Base-by-base conservation (phyloP, 371 early-diverging fungal genomes). In the Circinella minor region DNA sequence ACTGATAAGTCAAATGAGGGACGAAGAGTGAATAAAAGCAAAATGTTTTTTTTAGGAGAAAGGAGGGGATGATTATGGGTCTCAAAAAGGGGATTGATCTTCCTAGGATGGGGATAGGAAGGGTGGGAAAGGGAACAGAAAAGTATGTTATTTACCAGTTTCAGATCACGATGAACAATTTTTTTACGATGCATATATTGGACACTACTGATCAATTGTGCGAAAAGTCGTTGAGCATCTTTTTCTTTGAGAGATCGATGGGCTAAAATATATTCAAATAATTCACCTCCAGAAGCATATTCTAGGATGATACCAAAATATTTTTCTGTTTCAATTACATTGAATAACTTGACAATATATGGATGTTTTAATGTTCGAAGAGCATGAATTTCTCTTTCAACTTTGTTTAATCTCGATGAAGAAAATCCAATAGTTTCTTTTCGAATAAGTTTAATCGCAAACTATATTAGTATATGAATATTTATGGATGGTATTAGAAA, bases 151-250 rank as follows among this genome's bases (percentile, higher is more conserved):
- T 67, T 70, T 74, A 79, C 91, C 74, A 90, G 76, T 73, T 93
- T 93, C 47, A 93, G 75, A 78, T 93, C 93, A 63, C 93, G 80
- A 73, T 93, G 92, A 17, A 91, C 89, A 61, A 90, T 83, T 57
- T 77, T 74, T 61, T 87, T 82, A 14, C 68, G 68, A 71, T 89
- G 90, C 73, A 89, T 81, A 66, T 86, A 89, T 38, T 81, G 71
- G n/a, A 88, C 83, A 67, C 92, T 94, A 59, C 87, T 86, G 43
- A 94, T 74, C 49, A 95, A 75, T 75, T 96, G 95, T 17, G 88
- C 84, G 83, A 93, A 92, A 39, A 91, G 81, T 7, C 81, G 68
- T 55, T 81, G 75, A 1, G 93, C 90, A 51, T 91, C 91, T 36
- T 73, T 71, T 69, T 92, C 91, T 55, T 83, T 80, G 47, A 93